A percentile compares a stretch with the other conserved stretches of the same genome.
Conservation (phyloP, 805 yeast species). For the Millerozyma miso region DNA sequence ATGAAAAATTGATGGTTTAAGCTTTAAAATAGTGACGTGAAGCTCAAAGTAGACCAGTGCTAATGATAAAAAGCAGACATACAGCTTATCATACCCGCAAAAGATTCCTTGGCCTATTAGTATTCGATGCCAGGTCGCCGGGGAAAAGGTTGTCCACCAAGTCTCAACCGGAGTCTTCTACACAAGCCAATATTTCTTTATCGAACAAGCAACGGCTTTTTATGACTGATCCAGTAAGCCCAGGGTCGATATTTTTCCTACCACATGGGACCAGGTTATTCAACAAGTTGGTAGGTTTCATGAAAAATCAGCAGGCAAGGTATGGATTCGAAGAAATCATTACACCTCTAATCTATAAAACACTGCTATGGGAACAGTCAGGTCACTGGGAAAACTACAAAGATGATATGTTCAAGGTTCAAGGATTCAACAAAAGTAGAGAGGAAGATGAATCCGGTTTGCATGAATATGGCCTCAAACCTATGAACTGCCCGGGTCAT, state of each 20-base stretch:
- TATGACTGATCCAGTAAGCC: slow-evolving; percentile 75
- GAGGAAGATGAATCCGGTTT: slow-evolving; percentile 18
- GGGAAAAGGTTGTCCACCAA: no score
- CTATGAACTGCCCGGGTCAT: slow-evolving; percentile 96
- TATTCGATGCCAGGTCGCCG: no score
- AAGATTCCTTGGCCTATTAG: no score
- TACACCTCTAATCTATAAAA: slow-evolving; percentile 84
- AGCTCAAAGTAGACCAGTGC: neutral
- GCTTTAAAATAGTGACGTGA: neutral
- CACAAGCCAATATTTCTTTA: slow-evolving; percentile 39
- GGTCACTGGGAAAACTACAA: slow-evolving; percentile 97
- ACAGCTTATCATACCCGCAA: no score
- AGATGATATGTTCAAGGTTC: slow-evolving; percentile 90
- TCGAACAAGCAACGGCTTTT: slow-evolving; percentile 71
- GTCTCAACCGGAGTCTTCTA: slow-evolving; percentile 18
- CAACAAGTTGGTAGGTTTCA: slow-evolving; percentile 72
- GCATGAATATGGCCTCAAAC: slow-evolving; percentile 74
- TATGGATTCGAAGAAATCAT: slow-evolving; percentile 90
- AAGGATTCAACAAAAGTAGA: slow-evolving; percentile 44
- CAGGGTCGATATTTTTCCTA: slow-evolving; percentile 87
- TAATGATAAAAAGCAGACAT: neutral
- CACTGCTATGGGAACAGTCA: slow-evolving; percentile 79
- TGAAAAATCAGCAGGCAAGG: slow-evolving; percentile 76
- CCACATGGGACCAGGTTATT: slow-evolving; percentile 91
- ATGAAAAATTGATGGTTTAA: neutral